Percentiles rank a stretch among this genome's conserved stretches.
Evolutionary conservation across 305 asterid genomes (phyloP).

Genomic region (Solanum chacoense): DNA sequence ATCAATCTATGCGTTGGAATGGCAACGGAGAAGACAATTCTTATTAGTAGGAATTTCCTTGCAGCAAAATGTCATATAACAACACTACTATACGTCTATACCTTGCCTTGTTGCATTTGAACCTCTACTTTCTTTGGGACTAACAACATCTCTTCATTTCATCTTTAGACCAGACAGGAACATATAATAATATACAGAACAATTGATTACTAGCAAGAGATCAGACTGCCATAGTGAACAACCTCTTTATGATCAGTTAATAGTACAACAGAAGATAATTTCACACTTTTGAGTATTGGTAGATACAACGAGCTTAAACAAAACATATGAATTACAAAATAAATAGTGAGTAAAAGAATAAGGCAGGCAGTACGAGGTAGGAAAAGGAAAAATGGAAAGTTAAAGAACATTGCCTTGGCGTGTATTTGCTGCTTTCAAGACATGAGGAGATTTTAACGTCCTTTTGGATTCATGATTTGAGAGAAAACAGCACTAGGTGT

Average conservation of each 20-base stretch:
- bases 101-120: not conserved
- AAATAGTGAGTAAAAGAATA: constrained; percentile 4
- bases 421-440: not conserved
- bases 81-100: not conserved
- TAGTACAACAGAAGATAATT: not conserved
- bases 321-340: not conserved
- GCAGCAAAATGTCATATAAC: not conserved
- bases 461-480: constrained; percentile 94
- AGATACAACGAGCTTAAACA: not conserved
- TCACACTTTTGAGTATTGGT: not conserved
- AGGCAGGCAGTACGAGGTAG: not conserved
- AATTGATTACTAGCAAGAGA: not conserved
- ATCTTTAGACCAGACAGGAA: not conserved
- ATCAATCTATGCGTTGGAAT: not conserved
- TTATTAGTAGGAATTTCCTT: not conserved
- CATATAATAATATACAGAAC: not conserved
- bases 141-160: not conserved
- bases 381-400: not conserved
- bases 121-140: not conserved
- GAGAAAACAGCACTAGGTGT: constrained; percentile 95
- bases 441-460: constrained; percentile 38
- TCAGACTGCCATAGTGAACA: not conserved
- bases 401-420: not conserved
- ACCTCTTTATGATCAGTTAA: not conserved
- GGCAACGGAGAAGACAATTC: not conserved